Evolutionary conservation across 108 stramenopile species (phyloP).

Genomic region (Parmales sp.): DNA sequence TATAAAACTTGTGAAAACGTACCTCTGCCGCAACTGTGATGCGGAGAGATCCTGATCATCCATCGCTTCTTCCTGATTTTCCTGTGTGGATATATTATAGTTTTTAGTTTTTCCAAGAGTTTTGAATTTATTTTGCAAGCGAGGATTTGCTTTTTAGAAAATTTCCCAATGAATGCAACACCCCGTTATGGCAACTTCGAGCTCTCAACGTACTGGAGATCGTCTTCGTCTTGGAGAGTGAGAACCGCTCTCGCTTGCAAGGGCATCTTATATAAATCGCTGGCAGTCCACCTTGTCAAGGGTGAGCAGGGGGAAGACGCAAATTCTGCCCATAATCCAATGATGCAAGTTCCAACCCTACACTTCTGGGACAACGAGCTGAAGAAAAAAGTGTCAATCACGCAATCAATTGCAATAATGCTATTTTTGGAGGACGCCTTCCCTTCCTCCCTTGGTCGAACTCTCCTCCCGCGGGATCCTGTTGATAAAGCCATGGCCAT

Average conservation of each 20-base stretch:
- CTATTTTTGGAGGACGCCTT: constrained; percentile 61
- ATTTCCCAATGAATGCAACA: too few species aligned
- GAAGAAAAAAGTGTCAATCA: constrained; percentile 14
- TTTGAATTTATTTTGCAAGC: too few species aligned
- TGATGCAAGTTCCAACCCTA: constrained; percentile 54
- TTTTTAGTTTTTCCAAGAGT: too few species aligned
- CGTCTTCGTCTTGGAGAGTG: constrained; percentile 59
- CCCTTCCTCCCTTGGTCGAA: constrained; percentile 25
- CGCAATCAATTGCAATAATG: constrained; percentile 65
- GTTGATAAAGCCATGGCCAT: constrained; percentile 34
- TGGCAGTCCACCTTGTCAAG: constrained; percentile 33
- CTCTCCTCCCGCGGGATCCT: constrained; percentile 34
- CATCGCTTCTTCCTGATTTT: too few species aligned
- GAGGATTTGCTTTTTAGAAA: too few species aligned
- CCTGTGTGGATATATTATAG: too few species aligned
- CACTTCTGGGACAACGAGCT: constrained; percentile 38
- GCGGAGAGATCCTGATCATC: too few species aligned
- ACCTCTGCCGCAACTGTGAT: too few species aligned
- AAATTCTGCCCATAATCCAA: constrained; percentile 37
- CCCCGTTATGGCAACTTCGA: too few species aligned
- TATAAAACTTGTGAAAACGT: too few species aligned
- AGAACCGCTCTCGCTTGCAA: constrained; percentile 59
- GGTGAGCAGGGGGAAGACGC: constrained; percentile 28
- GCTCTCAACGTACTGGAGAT: constrained; percentile 51
- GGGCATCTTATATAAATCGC: constrained; percentile 41